These are phyloP conservation scores for Xerocomellus chrysenteron DNA, from an alignment of 768 basidiomycete species.

Conservation along the genomic window DNA sequence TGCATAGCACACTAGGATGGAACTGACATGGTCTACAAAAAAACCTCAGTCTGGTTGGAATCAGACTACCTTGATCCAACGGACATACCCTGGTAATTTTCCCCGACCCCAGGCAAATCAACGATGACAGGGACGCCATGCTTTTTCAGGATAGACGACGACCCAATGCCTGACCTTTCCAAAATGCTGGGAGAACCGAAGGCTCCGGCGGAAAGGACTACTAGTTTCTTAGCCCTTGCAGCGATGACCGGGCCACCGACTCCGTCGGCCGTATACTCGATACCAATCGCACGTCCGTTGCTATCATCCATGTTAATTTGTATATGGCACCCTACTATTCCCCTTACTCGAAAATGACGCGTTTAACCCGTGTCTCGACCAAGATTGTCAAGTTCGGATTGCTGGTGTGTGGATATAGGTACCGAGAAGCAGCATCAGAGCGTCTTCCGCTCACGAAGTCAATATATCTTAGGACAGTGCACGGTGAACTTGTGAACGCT, in stretches of 20 bases:
- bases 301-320: neutral
- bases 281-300: neutral
- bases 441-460: slow-evolving; percentile 1
- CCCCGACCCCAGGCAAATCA: slow-evolving; percentile 5
- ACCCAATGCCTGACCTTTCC: slow-evolving; percentile 9
- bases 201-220: slow-evolving; percentile 2
- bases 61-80: neutral
- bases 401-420: neutral
- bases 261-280: neutral
- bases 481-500: neutral
- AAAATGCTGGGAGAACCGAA: slow-evolving; percentile 5
- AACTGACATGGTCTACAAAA: neutral
- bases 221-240: neutral
- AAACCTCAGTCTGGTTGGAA: neutral
- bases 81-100: slow-evolving; percentile 4
- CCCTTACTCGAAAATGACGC: neutral
- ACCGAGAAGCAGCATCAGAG: slow-evolving; percentile 3
- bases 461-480: neutral
- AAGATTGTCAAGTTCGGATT: slow-evolving; percentile 1
- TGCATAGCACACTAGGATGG: neutral
- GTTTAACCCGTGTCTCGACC: neutral
- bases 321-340: neutral
- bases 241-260: neutral
- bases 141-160: neutral
- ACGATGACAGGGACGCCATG: neutral